These are phyloP conservation scores for Acacia confusa DNA, from an alignment of 306 rosid species.

Conservation along the genomic window DNA sequence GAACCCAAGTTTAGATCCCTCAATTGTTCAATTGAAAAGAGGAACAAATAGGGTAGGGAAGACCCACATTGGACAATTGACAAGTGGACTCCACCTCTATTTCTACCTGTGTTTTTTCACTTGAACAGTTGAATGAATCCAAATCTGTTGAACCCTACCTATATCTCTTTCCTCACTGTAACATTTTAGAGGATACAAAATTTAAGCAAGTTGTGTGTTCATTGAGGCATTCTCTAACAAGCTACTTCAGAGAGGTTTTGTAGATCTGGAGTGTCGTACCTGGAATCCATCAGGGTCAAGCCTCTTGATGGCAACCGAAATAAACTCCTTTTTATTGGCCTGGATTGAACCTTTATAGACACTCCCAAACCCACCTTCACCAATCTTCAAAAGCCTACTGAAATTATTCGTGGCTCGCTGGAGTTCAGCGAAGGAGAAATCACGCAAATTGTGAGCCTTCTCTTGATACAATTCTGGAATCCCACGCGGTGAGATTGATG, in stretches of 20 bases:
- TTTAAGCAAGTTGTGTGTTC: background rate
- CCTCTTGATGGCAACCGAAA: conserved; percentile 74
- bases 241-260: conserved; percentile 2
- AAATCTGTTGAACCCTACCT: background rate
- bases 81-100: background rate
- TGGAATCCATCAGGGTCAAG: conserved; percentile 71
- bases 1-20: background rate
- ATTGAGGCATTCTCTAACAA: background rate
- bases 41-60: background rate
- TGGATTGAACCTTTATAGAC: conserved; percentile 77
- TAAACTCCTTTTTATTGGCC: conserved; percentile 48
- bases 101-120: too few species aligned
- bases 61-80: background rate
- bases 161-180: background rate
- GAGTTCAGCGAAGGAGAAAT: conserved; percentile 61
- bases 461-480: conserved; percentile 78
- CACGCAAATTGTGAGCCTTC: conserved; percentile 73
- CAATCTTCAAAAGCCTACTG: conserved; percentile 66
- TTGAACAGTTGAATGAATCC: background rate
- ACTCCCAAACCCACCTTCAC: conserved; percentile 95
- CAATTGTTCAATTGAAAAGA: background rate
- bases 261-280: conserved; percentile 43
- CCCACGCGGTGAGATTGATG: conserved; percentile 57
- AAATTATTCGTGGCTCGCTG: conserved; percentile 63
- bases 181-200: background rate